Conservation (phyloP, 495 filamentous ascomycete species). For the Hypoxylon fuscum region DNA sequence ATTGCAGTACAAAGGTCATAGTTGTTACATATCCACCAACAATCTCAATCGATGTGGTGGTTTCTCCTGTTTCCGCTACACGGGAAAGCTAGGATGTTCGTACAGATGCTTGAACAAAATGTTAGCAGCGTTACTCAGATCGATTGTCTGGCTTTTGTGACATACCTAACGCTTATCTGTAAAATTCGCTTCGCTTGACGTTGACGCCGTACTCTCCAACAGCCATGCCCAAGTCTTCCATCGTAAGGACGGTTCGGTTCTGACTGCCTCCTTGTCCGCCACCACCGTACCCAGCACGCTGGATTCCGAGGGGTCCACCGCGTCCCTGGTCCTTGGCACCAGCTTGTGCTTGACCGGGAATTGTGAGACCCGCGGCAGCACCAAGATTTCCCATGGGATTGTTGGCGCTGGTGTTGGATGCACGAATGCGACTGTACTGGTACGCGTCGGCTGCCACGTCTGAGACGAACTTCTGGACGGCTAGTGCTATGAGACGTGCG, state of each 20-base stretch:
- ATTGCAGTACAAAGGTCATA: too few species aligned
- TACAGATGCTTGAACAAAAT: background rate
- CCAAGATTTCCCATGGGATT: constrained; percentile 89
- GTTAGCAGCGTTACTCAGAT: background rate
- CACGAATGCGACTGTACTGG: constrained; percentile 93
- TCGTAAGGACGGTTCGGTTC: constrained; percentile 93
- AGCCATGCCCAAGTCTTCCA: constrained; percentile 98
- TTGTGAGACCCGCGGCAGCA: constrained; percentile 75
- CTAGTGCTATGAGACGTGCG: constrained; percentile 90
- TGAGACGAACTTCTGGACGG: constrained; percentile 97
- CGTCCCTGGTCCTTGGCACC: constrained; percentile 65
- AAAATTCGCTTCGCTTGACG: constrained; percentile 96
- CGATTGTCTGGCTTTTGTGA: background rate
- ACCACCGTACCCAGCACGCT: constrained; percentile 90
- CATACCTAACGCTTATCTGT: constrained; percentile 66
- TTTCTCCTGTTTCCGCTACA: background rate
- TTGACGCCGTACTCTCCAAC: constrained; percentile 97
- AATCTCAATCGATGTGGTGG: background rate
- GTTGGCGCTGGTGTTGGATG: constrained; percentile 84
- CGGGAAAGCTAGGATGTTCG: background rate
- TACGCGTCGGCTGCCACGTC: constrained; percentile 98
- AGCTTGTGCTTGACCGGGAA: constrained; percentile 66
- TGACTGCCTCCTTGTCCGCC: constrained; percentile 90
- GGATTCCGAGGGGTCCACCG: constrained; percentile 80
- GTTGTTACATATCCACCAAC: too few species aligned